Conservation (phyloP, 2,329 filamentous ascomycete species). For the Claviceps sp. region DNA sequence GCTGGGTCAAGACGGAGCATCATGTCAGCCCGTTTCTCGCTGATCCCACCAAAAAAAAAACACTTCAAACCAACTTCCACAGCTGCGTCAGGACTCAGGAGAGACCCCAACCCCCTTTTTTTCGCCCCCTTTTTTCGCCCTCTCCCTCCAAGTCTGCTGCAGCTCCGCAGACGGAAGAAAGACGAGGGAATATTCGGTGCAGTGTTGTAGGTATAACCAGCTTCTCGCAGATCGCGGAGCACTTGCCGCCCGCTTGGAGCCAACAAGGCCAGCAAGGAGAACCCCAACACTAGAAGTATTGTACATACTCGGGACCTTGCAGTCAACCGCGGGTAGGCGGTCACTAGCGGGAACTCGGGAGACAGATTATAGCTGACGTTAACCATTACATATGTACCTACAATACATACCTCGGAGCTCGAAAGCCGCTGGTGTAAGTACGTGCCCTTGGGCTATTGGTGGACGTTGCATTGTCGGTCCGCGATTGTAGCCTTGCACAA, state of each 20-base stretch:
- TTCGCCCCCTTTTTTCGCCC: neutral
- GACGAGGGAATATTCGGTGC: neutral
- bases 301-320: no score
- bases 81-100: neutral
- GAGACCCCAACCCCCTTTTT: neutral
- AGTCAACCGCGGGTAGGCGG: no score
- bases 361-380: neutral
- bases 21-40: neutral
- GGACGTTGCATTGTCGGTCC: neutral
- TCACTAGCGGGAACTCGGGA: neutral
- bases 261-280: neutral
- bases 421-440: neutral
- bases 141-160: neutral
- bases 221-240: neutral
- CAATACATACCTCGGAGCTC: neutral
- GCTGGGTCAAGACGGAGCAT: neutral
- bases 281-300: neutral
- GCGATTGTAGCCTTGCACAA: neutral
- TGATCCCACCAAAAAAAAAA: neutral
- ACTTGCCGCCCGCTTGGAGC: neutral
- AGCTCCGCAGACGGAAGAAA: neutral
- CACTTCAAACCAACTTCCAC: neutral
- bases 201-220: neutral
- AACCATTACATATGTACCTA: neutral
- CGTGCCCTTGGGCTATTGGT: neutral